Evolutionary conservation across 1,139 yeast genomes (phyloP), one percentile per base, ranked within the genome.

Genomic region (Lodderomyces parapsilosis): DNA sequence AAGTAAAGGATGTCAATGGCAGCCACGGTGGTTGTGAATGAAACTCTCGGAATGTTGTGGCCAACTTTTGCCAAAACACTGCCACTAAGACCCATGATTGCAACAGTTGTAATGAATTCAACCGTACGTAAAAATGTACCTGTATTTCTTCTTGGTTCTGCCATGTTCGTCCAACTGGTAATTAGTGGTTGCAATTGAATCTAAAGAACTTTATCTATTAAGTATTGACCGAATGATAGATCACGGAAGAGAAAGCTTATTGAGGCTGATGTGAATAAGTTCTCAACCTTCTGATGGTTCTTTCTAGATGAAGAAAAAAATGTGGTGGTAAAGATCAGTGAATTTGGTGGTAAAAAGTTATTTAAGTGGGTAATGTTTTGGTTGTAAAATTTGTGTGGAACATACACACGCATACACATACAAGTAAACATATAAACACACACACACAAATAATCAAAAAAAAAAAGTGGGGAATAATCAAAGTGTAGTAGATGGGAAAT

Each of bases 31-130:
- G 65, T 47, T 5, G 53, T 46, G 38, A 44, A 60, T 24, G 55
- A 54, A 18, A 49, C 49, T 44, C 60, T 51, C 34, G 50, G 52
- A 41, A 40, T 37, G 19, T 45, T 41, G n/a, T 17, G 30, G n/a
- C 22, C 47, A 17, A 38, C 46, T 22, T 57, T 50, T 14, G 33
- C 33, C 33, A 30, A 30, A 55, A 39, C 2, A 55, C 63, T 3
- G 66, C 70, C 14, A 59, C 45, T 9, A 63, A 47, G 33, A 2
- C 64, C 68, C 30, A 66, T 52, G 8, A 43, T 40, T 24, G 63
- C 45, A 32, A 65, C 49, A 13, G 61, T 41, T 32, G 62, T 56
- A 4, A 63, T 22, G 6, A 58, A 15, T 50, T 66, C 70, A 25
- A 46, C 36, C 14, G 39, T 46, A 41, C 52, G 50, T 30, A 48